Percentiles rank a stretch among this genome's conserved stretches.
These are phyloP conservation scores for Hypoxylon sp. DNA, from an alignment of 2,329 filamentous ascomycete species.

Conservation along the genomic window DNA sequence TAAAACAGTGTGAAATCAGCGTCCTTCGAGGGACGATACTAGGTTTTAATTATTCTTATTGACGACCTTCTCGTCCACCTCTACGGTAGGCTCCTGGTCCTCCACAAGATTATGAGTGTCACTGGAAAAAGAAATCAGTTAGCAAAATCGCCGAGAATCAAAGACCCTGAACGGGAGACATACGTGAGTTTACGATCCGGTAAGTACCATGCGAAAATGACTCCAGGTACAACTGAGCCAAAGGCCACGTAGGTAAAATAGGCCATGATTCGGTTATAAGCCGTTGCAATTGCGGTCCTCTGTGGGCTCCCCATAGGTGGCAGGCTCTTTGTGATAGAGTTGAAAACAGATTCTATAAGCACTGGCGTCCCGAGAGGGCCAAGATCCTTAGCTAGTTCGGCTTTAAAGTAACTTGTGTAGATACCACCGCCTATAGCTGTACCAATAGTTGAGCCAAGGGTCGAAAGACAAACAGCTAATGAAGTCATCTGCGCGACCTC, in stretches of 20 bases:
- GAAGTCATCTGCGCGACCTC: background rate
- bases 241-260: background rate
- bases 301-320: background rate
- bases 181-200: background rate
- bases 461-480: background rate
- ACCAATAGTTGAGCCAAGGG: background rate
- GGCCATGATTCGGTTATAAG: background rate
- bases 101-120: constrained; percentile 1
- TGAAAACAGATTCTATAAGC: background rate
- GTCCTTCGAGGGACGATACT: background rate
- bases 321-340: background rate
- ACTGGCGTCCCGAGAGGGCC: too few relatives aligned
- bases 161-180: background rate
- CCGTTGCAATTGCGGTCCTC: background rate
- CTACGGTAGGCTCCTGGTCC: background rate
- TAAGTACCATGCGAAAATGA: background rate
- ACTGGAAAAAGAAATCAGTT: background rate
- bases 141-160: background rate
- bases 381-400: background rate
- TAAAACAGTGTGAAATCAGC: background rate
- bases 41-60: background rate
- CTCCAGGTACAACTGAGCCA: background rate
- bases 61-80: background rate
- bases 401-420: background rate
- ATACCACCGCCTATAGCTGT: background rate